These are phyloP conservation scores for Rhodotorula paludigena DNA, from an alignment of 768 basidiomycete species.

Conservation along the genomic window DNA sequence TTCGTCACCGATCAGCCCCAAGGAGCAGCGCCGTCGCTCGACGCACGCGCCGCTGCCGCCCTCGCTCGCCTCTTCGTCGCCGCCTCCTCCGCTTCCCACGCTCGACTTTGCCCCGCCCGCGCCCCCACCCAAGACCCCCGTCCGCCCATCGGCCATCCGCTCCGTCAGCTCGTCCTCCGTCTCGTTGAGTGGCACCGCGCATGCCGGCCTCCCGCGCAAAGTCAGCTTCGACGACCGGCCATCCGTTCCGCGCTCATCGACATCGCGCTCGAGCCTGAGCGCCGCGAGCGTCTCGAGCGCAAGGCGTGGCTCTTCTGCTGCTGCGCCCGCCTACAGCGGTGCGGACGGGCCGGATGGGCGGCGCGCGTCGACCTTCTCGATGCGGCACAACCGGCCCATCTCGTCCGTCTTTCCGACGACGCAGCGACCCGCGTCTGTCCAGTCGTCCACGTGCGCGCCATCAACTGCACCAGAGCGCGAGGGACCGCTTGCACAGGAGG, in stretches of 20 bases:
- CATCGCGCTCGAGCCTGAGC: neutral
- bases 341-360: neutral
- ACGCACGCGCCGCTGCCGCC: too few relatives aligned
- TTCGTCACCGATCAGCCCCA: too few relatives aligned
- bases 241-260: neutral
- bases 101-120: too few relatives aligned
- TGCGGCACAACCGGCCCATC: neutral
- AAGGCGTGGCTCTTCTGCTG: neutral
- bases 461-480: too few relatives aligned
- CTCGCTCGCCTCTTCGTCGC: too few relatives aligned
- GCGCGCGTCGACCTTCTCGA: neutral
- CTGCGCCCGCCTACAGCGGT: neutral
- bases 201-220: neutral
- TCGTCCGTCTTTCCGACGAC: neutral
- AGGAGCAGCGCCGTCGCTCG: too few relatives aligned
- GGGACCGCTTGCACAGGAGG: too few relatives aligned
- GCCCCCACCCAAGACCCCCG: too few relatives aligned
- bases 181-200: too few relatives aligned
- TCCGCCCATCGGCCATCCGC: too few relatives aligned
- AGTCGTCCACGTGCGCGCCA: neutral
- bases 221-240: neutral
- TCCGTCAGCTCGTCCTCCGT: too few relatives aligned
- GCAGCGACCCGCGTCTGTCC: neutral
- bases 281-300: neutral
- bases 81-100: too few relatives aligned